Base-by-base conservation (phyloP, 768 basidiomycete genomes). In the Chalciporus sphaerocephalus region DNA sequence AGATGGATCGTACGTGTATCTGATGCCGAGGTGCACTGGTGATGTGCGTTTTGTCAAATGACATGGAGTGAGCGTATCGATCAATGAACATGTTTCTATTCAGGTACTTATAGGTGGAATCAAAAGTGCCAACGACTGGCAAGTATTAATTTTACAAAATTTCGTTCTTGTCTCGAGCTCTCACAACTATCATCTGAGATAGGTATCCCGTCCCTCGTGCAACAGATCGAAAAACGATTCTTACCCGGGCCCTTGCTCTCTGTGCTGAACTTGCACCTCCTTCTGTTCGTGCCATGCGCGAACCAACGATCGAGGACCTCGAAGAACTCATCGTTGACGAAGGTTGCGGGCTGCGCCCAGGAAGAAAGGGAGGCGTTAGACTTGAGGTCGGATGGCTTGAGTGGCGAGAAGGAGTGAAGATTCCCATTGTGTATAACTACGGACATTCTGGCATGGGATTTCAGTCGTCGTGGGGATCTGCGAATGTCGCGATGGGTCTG, bases 401-500 rank as follows among this genome's bases (percentile, higher is more conserved):
- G 10, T 55, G 51, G 12, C 45, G 53, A 24, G 51, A 53, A 51
- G 58, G 54, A 15, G 50, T 44, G 16, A 66, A 55, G 45, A 62
- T 80, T 13, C 79, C 80, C 0, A 59, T 83, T 20, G 70, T 85
- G 0, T 71, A 80, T 53, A 83, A 87, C 57, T 83, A 86, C 52
- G 83, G 84, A 35, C 84, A 87, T 57, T 74, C 74, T 6, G 83
- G 85, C 8, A 76, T 72, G 49, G 83, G 82, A 1, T 86, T 74
- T 50, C 77, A 80, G 47, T 72, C 78, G 3, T 82, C 81, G 0
- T 85, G 81, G 83, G 83, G 80, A 1, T 79, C 74, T 3, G 83
- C 84, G 7, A 66, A 65, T 4, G 65, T 71, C 10, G 80, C 74
- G 0, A 49, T 80, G 13, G 60, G 63, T 20, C 54, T 84, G 5